These are phyloP conservation scores for Linum lewisii DNA, from an alignment of 345 rosid species.

Conservation along the genomic window DNA sequence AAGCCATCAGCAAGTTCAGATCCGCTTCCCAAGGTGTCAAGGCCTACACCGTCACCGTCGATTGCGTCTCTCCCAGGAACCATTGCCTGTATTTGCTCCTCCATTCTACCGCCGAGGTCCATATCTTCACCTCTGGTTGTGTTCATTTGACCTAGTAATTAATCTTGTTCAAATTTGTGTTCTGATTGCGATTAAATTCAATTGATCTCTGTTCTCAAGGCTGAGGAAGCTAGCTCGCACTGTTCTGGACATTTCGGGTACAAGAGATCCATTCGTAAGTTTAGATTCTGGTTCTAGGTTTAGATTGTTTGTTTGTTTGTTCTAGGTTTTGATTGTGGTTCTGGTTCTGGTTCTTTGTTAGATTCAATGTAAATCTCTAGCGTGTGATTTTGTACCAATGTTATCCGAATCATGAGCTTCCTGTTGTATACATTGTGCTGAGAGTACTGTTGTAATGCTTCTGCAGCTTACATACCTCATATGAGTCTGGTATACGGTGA, in stretches of 20 bases:
- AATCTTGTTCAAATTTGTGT: background rate
- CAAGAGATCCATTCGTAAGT: constrained; percentile 43
- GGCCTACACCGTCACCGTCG: constrained; percentile 41
- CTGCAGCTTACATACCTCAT: constrained; percentile 86
- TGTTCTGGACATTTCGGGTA: constrained; percentile 46
- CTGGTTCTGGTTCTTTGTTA: too few species aligned
- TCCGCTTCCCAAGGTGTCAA: constrained; percentile 54
- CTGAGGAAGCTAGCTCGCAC: constrained; percentile 46
- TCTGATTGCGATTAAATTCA: background rate
- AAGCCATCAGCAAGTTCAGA: constrained; percentile 48
- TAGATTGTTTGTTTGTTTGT: too few species aligned
- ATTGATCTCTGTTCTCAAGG: constrained; percentile 30
- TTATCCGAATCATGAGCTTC: too few species aligned
- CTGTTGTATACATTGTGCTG: background rate
- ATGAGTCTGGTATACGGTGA: constrained; percentile 65
- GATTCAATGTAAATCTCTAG: too few species aligned
- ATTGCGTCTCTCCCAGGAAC: constrained; percentile 53
- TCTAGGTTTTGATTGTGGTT: too few species aligned
- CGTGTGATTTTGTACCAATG: too few species aligned
- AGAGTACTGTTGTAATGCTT: background rate
- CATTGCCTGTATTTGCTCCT: constrained; percentile 74
- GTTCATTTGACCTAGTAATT: too few species aligned
- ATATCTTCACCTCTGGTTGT: background rate
- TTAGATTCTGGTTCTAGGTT: too few species aligned
- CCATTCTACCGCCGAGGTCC: constrained; percentile 53